Evolutionary conservation across 75 land plant genomes (phyloP), one percentile per base, ranked within the genome.

Genomic region (Cupressus sempervirens): DNA sequence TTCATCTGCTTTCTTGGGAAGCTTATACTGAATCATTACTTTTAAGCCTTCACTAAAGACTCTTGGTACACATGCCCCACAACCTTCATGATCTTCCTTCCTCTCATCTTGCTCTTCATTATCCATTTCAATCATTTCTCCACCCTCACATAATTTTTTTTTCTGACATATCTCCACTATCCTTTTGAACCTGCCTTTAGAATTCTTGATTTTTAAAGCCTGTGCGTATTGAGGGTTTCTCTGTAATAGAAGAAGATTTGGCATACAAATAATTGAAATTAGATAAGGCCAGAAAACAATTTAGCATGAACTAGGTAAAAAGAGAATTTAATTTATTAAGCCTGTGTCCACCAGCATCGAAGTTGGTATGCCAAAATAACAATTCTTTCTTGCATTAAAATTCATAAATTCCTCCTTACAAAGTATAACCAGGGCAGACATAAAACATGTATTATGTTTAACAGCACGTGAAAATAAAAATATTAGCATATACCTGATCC

Each of bases 11-110:
- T 92, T 98, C 90, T 96, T 98, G 84, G 82, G 83, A 67, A 85
- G 82, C 83, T 95, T 96, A 85, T 93, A 98, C 53, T 98, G 96
- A 8, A 93, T 93, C 77, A 93, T 86, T 84, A 98, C 91, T 79
- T 96, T 98, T 99, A 98, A 95, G 4, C 99, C 99, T 56, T 96
- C 97, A 83, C 94, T 88, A 16, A 91, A 89, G n/a, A 93, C 85
- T 76, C 92, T 95, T 74, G 99, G 99, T 86, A 95, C 96, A 85
- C 90, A 89, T 79, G 95, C 96, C 50, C 99, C 99, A 89, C 99
- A 98, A 73, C 99, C 99, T 82, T 97, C 96, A 53, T 94, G 92
- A 3, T 86, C 85, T 50, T 94, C 96, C 88, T 93, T 93, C 30
- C 88, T 90, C 34, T 82, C 92, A 11, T 93, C 95, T 5, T 87